Evolutionary conservation across 225 moss, liverwort and hornwort genomes (phyloP).

Genomic region (Anthoceros angustus): DNA sequence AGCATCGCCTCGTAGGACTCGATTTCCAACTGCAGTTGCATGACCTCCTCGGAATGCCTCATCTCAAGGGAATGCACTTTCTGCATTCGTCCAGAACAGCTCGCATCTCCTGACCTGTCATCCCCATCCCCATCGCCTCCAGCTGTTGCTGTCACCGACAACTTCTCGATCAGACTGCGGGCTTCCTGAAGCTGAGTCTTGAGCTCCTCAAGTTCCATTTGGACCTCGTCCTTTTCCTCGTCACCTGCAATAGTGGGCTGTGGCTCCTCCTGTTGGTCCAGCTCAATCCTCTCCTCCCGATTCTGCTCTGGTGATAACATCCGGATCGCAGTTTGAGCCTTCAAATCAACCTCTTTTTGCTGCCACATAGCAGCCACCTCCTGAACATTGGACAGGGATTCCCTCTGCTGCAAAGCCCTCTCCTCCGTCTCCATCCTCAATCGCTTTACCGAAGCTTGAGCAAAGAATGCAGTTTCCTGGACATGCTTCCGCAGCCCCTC

Average conservation of each 20-base stretch:
- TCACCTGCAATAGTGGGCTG: background rate
- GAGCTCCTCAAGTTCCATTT: constrained; percentile 17
- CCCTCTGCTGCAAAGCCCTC: constrained; percentile 45
- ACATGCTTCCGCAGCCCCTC: constrained; percentile 26
- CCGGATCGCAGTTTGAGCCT: too few relatives aligned
- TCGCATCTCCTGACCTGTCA: too few relatives aligned
- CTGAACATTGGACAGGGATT: constrained; percentile 46
- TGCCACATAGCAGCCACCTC: constrained; percentile 49
- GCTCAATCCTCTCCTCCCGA: too few relatives aligned
- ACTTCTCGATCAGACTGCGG: constrained; percentile 29
- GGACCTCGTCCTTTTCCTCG: background rate
- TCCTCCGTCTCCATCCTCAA: constrained; percentile 57
- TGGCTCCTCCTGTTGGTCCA: too few relatives aligned
- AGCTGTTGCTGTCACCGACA: too few relatives aligned
- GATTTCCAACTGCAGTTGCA: constrained; percentile 57
- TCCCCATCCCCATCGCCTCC: too few relatives aligned
- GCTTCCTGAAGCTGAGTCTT: constrained; percentile 52
- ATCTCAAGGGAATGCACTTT: constrained; percentile 66
- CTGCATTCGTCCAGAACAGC: constrained; percentile 26
- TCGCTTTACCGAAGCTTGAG: constrained; percentile 32
- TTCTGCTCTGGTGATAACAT: too few relatives aligned
- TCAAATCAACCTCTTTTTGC: constrained; percentile 61
- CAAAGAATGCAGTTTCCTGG: constrained; percentile 42
- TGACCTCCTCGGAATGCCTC: constrained; percentile 76
- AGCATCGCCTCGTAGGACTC: constrained; percentile 52